These are phyloP conservation scores for Arthrobotrys musiformis DNA, from an alignment of 2,329 filamentous ascomycete genomes.

Conservation along the genomic window DNA sequence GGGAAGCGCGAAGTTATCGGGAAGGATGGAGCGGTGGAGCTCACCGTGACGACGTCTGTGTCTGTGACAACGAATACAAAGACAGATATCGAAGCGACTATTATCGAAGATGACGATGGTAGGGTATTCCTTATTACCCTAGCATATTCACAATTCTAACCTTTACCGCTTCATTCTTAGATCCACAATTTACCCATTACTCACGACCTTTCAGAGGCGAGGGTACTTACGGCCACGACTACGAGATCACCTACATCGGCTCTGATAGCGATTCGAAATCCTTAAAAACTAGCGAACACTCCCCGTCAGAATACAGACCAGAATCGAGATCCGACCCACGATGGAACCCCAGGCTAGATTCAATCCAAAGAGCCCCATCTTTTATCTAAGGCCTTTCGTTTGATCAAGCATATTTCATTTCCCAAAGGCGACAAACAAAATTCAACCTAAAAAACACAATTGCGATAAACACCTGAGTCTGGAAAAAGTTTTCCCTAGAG, in stretches of 20 bases:
- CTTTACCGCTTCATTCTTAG: background rate
- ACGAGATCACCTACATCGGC: constrained; percentile 47
- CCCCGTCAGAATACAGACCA: constrained; percentile 51
- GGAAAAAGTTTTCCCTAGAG: constrained; percentile 13
- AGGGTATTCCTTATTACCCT: background rate
- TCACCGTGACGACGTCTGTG: constrained; percentile 49
- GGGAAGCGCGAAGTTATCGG: constrained; percentile 43
- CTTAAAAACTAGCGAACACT: constrained; percentile 44
- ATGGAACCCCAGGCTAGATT: constrained; percentile 49
- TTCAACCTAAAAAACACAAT: background rate
- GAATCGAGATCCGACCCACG: constrained; percentile 45
- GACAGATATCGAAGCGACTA: constrained; percentile 49
- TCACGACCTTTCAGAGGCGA: constrained; percentile 43
- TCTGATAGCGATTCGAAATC: constrained; percentile 52
- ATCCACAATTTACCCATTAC: constrained; percentile 45
- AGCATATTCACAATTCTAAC: background rate
- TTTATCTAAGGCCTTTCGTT: constrained; percentile 27
- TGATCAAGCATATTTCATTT: background rate
- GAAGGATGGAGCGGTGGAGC: constrained; percentile 42
- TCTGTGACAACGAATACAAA: constrained; percentile 47
- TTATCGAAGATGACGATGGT: constrained; percentile 54
- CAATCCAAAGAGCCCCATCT: constrained; percentile 40
- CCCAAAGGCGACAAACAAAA: too few species aligned
- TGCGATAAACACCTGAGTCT: background rate
- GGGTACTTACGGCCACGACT: constrained; percentile 43